Conservation (phyloP, 345 rosid genomes). For the Theobroma cacao region DNA sequence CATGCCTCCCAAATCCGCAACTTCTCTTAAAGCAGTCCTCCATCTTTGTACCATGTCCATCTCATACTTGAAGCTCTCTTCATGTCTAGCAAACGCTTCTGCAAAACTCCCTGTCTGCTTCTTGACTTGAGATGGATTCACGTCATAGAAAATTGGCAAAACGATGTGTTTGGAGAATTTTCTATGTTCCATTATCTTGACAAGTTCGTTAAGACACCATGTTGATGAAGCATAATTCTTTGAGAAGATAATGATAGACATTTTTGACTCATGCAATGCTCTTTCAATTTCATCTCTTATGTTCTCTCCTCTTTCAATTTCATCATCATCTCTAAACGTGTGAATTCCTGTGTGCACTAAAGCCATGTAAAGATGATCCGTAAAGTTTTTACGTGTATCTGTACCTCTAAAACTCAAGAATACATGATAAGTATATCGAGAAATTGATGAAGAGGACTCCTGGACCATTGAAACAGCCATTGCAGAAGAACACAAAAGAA, state of each 20-base stretch:
- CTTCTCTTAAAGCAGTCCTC: constrained; percentile 9
- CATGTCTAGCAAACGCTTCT: neutral
- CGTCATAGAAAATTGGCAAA: constrained; percentile 34
- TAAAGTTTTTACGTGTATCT: neutral
- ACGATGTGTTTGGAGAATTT: neutral
- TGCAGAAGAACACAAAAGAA: neutral
- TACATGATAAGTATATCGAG: neutral
- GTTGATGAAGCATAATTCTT: neutral
- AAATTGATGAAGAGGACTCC: neutral
- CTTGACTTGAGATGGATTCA: constrained; percentile 21
- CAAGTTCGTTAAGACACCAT: constrained; percentile 10
- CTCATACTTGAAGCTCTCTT: neutral
- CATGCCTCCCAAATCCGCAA: constrained; percentile 13
- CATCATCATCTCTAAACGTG: neutral
- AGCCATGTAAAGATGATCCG: neutral
- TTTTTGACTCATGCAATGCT: neutral
- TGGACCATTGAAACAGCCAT: neutral
- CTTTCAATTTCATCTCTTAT: neutral
- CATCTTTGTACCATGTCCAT: neutral
- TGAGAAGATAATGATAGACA: neutral
- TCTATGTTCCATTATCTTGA: constrained; percentile 20
- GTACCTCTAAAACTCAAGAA: neutral
- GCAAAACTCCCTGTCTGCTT: constrained; percentile 2
- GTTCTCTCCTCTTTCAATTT: neutral
- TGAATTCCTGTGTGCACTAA: neutral